Base-by-base conservation (phyloP, 2,329 filamentous ascomycete genomes). In the Colletotrichum higginsianum region DNA sequence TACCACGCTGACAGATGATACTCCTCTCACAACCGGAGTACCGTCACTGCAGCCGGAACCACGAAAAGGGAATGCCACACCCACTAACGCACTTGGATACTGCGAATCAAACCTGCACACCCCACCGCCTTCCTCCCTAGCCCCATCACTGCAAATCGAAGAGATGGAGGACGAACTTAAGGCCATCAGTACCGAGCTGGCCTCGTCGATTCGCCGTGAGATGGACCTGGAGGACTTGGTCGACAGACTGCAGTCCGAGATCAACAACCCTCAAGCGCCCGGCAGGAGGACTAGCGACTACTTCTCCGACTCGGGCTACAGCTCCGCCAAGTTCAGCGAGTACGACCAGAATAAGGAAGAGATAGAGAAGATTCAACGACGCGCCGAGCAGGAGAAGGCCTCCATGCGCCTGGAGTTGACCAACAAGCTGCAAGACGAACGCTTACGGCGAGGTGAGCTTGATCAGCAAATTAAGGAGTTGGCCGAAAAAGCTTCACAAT, bases 171-270 rank as follows among this genome's bases (percentile, higher is more conserved):
- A 95, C 80, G 96, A 99, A 86, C 83, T 99, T 75, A 94, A 94
- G 77, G 93, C 96, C 82, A 96, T 99, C 83, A 97, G 94, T 85
- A 89, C 92, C 72, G 96, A 99, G 86, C 86, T 99, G 80, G 96
- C 96, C 44, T 89, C 91, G 75, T 98, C 96, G 38, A 98, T 99
- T 78, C 91, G 94, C 77, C 91, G 96, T 73, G 96, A 99, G 84
- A 96, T 99, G 89, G 96, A 99, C 76, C 84, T 99, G 42, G 96
- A 99, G 82, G 96, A 99, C 81, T 87, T 98, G 57, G 92, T 98
- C 0, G 96, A 99, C 75, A 88, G 93, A 69, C 84, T 97, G 76
- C 95, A 98, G 80, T 85, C 90, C n/a, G 95, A 98, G 78, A 87
- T 87, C 74, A 88, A 86, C 81, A 87, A 90, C 82, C 78, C 87